Evolutionary conservation across 352 stramenopile genomes (phyloP).

Genomic region (Phytophthora foliorum): DNA sequence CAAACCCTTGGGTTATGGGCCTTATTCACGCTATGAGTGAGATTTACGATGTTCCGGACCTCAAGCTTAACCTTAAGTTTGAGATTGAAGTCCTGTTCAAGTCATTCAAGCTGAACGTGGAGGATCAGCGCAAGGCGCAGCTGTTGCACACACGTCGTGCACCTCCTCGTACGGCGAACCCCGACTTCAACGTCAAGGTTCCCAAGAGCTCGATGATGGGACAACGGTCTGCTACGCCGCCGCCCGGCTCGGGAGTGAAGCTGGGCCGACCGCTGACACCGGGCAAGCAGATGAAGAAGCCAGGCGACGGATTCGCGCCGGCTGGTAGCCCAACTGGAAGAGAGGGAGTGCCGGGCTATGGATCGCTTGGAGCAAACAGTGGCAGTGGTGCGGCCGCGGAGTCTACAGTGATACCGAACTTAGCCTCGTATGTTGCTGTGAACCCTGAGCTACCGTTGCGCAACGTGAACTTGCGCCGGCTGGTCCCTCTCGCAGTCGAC

Average conservation of each 20-base stretch:
- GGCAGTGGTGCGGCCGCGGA: constrained; percentile 60
- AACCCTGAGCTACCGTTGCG: constrained; percentile 96
- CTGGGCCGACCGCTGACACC: constrained; percentile 67
- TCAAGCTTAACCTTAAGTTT: constrained; percentile 99
- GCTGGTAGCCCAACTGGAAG: constrained; percentile 62
- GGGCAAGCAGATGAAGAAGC: constrained; percentile 63
- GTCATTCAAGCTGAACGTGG: constrained; percentile 98
- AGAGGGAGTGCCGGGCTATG: constrained; percentile 40
- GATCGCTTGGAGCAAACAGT: constrained; percentile 40
- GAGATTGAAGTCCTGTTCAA: constrained; percentile 99
- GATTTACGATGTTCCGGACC: constrained; percentile 98
- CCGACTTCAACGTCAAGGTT: constrained; percentile 99
- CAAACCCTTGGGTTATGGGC: constrained; percentile 99
- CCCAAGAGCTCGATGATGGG: constrained; percentile 54
- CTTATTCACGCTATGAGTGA: constrained; percentile 98
- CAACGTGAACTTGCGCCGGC: constrained; percentile 93
- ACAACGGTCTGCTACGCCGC: constrained; percentile 67
- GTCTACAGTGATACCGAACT: constrained; percentile 98
- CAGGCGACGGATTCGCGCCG: constrained; percentile 59
- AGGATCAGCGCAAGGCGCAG: constrained; percentile 95
- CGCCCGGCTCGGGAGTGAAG: constrained; percentile 57
- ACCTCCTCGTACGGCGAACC: constrained; percentile 96
- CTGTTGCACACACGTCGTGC: constrained; percentile 91
- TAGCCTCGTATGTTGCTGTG: constrained; percentile 98
- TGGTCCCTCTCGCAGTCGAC: constrained; percentile 98